A percentile compares a stretch with the other conserved stretches of the same genome.
These are phyloP conservation scores for Pyricularia pennisetigena DNA, from an alignment of 2,329 filamentous ascomycete species.

Conservation along the genomic window DNA sequence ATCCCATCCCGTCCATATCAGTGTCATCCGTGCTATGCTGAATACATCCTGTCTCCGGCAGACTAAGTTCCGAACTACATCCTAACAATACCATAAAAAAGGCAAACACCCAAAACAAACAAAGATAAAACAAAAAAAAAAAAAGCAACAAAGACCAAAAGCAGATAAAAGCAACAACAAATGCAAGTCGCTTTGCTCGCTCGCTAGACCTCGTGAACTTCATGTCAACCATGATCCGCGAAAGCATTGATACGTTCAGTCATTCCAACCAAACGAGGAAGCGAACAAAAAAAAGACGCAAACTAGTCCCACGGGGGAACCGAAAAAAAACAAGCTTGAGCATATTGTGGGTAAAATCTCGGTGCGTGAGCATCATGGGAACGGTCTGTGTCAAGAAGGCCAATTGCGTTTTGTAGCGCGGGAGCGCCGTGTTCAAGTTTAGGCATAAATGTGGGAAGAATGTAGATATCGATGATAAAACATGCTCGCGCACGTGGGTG, in stretches of 20 bases:
- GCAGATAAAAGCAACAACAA: constrained; percentile 22
- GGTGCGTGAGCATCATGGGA: constrained; percentile 36
- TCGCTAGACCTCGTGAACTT: constrained; percentile 18
- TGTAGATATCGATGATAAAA: constrained; percentile 1
- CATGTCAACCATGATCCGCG: neutral
- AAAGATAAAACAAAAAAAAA: constrained; percentile 15
- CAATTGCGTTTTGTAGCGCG: neutral
- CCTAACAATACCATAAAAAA: neutral
- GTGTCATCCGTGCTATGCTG: neutral
- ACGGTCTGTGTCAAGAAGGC: constrained; percentile 6
- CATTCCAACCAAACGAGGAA: constrained; percentile 8
- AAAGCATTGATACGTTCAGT: neutral
- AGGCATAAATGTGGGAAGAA: constrained; percentile 6
- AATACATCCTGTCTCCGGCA: neutral
- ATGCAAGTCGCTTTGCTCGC: constrained; percentile 12
- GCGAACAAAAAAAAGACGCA: constrained; percentile 21
- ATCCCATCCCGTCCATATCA: neutral
- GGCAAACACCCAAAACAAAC: constrained; percentile 14
- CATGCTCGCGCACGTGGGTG: neutral
- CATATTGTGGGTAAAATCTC: neutral
- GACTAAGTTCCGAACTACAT: neutral
- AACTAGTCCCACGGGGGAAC: neutral
- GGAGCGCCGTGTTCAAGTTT: neutral
- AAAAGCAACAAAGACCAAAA: constrained; percentile 20
- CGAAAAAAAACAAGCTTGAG: neutral